phyloP scores from a whole-genome alignment of 2,329 filamentous ascomycete genomes.

The Fusarium longipes region DNA sequence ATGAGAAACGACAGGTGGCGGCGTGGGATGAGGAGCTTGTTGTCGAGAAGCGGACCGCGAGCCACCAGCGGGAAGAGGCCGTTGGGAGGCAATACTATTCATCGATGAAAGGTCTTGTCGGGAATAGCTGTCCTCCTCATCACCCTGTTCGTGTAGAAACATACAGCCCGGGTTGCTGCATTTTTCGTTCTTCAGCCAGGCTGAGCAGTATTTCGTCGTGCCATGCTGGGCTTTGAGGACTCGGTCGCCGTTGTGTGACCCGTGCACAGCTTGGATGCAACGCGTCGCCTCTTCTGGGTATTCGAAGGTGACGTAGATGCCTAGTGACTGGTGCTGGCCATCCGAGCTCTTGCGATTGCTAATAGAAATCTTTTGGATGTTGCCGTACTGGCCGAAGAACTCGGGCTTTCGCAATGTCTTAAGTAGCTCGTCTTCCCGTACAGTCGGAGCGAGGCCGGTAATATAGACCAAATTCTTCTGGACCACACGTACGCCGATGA shows the following conservation, averaged over 20 bases:
- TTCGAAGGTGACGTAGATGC: constrained; percentile 98
- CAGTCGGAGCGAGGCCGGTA: constrained; percentile 90
- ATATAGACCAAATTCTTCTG: constrained; percentile 99
- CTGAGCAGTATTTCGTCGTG: constrained; percentile 98
- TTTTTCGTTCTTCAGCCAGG: constrained; percentile 92
- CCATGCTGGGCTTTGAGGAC: constrained; percentile 82
- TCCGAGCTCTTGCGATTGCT: constrained; percentile 88
- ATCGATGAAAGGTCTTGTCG: constrained; percentile 94
- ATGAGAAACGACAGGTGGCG: constrained; percentile 60
- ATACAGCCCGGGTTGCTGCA: constrained; percentile 98
- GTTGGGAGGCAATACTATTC: constrained; percentile 87
- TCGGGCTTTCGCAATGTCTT: constrained; percentile 90
- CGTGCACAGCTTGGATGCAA: constrained; percentile 93
- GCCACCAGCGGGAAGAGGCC: constrained; percentile 67
- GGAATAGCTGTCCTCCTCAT: constrained; percentile 96
- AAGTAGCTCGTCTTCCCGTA: constrained; percentile 90
- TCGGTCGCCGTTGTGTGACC: constrained; percentile 89
- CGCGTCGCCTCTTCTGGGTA: constrained; percentile 88
- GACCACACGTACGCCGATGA: constrained; percentile 93
- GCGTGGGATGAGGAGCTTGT: constrained; percentile 54
- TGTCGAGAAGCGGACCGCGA: constrained; percentile 66
- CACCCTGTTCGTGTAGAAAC: constrained; percentile 97
- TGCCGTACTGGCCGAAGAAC: constrained; percentile 98
- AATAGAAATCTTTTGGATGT: constrained; percentile 98
- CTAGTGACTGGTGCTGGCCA: constrained; percentile 85